A percentile compares a stretch with the other conserved stretches of the same genome.
phyloP scores from a whole-genome alignment of 805 yeast genomes.

The Barnettozyma vustinii region DNA sequence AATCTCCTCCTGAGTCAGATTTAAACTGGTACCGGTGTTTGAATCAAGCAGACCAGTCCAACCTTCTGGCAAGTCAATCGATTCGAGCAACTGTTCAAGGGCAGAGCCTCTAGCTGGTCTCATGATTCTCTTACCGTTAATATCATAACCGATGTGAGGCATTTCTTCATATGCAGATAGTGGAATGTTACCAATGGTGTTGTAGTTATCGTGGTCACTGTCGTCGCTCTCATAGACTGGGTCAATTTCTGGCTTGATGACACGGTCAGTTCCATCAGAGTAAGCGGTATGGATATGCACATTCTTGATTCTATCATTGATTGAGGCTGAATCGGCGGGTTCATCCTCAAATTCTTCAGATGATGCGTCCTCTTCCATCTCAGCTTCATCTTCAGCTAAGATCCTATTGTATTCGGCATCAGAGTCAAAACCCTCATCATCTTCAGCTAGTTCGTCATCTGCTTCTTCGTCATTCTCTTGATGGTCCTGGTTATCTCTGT shows the following conservation, averaged over 20 bases:
- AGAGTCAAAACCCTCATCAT: constrained; percentile 32
- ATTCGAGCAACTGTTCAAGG: constrained; percentile 80
- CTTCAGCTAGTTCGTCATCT: constrained; percentile 19
- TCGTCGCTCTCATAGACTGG: constrained; percentile 96
- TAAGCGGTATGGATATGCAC: constrained; percentile 50
- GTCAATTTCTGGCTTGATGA: constrained; percentile 81
- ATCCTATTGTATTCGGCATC: constrained; percentile 61
- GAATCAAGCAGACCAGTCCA: constrained; percentile 97
- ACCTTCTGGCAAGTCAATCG: constrained; percentile 93
- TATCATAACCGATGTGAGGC: constrained; percentile 96
- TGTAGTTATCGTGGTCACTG: constrained; percentile 70
- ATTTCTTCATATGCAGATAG: constrained; percentile 90
- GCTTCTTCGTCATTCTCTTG: constrained; percentile 14
- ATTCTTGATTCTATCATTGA: constrained; percentile 51
- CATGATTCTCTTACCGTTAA: constrained; percentile 97
- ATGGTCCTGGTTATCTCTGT: constrained; percentile 23
- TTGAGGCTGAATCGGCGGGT: constrained; percentile 45
- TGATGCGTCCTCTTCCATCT: constrained; percentile 24
- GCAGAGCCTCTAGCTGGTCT: constrained; percentile 98
- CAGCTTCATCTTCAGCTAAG: constrained; percentile 47
- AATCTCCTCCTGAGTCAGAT: constrained; percentile 80
- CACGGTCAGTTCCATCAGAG: constrained; percentile 77
- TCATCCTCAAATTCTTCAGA: constrained; percentile 48
- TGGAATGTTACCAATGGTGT: constrained; percentile 93
- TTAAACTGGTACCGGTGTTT: constrained; percentile 78